Evolutionary conservation across 2,329 filamentous ascomycete species (phyloP).

Genomic region (Diaporthe batatas): DNA sequence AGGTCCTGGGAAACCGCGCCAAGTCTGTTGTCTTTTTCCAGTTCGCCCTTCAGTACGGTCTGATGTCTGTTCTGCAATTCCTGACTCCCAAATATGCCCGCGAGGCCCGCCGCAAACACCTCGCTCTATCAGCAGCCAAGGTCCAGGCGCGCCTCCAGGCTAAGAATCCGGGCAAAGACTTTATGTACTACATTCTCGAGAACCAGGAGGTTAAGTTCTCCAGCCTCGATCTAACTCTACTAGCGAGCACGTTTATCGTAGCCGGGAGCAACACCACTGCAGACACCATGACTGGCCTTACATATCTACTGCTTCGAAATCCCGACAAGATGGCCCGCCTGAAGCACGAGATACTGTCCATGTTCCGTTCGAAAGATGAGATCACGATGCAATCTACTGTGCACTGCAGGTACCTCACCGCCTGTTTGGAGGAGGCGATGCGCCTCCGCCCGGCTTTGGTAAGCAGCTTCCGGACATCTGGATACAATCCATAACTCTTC

Average conservation of each 20-base stretch:
- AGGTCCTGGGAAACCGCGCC: constrained; percentile 22
- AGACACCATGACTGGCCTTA: constrained; percentile 52
- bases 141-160: constrained; percentile 29
- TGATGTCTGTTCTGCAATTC: constrained; percentile 3
- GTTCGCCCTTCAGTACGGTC: constrained; percentile 20
- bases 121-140: constrained; percentile 20
- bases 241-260: constrained; percentile 52
- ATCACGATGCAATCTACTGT: constrained; percentile 47
- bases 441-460: constrained; percentile 47
- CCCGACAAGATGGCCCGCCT: constrained; percentile 45
- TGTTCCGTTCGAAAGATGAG: constrained; percentile 47
- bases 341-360: constrained; percentile 47
- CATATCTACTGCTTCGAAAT: constrained; percentile 50
- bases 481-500: no score
- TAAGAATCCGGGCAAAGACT: constrained; percentile 42
- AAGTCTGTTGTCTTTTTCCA: constrained; percentile 23
- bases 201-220: constrained; percentile 42
- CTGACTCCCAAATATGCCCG: constrained; percentile 26
- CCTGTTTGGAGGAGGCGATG: constrained; percentile 50
- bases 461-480: no score
- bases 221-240: constrained; percentile 42
- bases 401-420: constrained; percentile 50
- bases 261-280: constrained; percentile 64
- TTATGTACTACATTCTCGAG: constrained; percentile 43
- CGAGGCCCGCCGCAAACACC: constrained; percentile 25